Evolutionary conservation across 768 basidiomycete genomes (phyloP), one percentile per base, ranked within the genome.

Genomic region (Amanita fuliginea): DNA sequence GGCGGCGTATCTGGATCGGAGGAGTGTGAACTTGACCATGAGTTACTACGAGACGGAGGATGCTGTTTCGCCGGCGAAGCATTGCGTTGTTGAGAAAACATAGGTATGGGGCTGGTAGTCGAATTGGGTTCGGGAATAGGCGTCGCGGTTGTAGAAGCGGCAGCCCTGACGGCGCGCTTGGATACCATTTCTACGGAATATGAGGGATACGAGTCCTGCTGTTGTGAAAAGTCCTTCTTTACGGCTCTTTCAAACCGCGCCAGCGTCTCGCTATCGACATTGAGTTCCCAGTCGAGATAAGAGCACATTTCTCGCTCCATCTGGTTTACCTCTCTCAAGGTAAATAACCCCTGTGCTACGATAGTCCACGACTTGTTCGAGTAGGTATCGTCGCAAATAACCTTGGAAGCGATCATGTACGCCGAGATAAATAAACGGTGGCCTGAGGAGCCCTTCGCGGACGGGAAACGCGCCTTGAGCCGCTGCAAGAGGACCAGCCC

Each of bases 261-360:
- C 0, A 89, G 66, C 0, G 80, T 79, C 0, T 69, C 59, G 0
- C 80, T 76, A 46, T 87, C 85, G 46, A 88, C 82, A 37, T 81
- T 86, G 6, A 89, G 70, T 59, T 88, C 84, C 93, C 92, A 97
- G 62, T 95, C 93, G 39, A 99, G 70, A 60, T 97, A 98, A 13
- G 78, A 72, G 59, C 76, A 91, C 83, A 96, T 92, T 66, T 94
- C 91, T 19, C 90, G 71, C 69, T 94, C 92, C 91, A 94, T 93
- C 72, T 94, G 91, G 64, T 96, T 96, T 60, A 96, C 84, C 73
- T 94, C 92, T 41, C 86, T 76, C 6, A 94, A 68, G 3, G 72
- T 74, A 58, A 93, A 94, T 78, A 91, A 83, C 24, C 80, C 82
- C 63, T 93, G 88, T 0, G 86, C 90, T 35, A 94, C 91, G 40